Base-by-base conservation (phyloP, 1,139 yeast species). In the Lodderomyces beijingensis region DNA sequence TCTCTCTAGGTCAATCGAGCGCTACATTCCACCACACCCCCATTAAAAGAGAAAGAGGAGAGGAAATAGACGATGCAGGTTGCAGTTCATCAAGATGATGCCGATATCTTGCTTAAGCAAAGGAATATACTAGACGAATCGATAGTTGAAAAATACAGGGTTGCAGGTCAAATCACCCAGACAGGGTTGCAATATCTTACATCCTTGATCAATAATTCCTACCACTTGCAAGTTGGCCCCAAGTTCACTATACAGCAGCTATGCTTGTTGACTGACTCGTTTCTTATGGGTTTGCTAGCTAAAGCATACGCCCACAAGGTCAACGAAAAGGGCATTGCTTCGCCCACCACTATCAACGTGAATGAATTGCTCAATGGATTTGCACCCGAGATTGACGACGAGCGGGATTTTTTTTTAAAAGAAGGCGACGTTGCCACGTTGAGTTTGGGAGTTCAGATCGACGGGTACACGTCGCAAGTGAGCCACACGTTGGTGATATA, bases 101-200 rank as follows among this genome's bases (percentile, higher is more conserved):
- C 88, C 45, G 79, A 82, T 50, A 64, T 80, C 46, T 73, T 87
- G 45, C 70, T 87, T 47, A 80, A 78, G 48, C 81, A 81, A 47
- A 85, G 78, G 57, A 87, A 87, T 56, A 70, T 77, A 33, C 69
- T 87, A 41, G 69, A 66, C 45, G 80, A 71, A 24, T 45, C 70
- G 11, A 79, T 82, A 12, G 54, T 86, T 31, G 89, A 81, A 46
- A 89, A 88, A 60, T 88, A 89, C 62, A 74, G 95, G 55, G 70
- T 79, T 33, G 96, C 96, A 6, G 97, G 96, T 28, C 89, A 85
- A 59, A 79, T 89, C 47, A 68, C 93, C n/a, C 96, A 88, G 60
- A 82, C 95, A 13, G 85, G 88, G 34, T 65, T 89, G 46, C 65
- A 73, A 40, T 82, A 83, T 53, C 63, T 85, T 36, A 66, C 75